A percentile compares a stretch with the other conserved stretches of the same genome.
Conservation (phyloP, 1,284 basidiomycete species). For the Moniliella sp. region DNA sequence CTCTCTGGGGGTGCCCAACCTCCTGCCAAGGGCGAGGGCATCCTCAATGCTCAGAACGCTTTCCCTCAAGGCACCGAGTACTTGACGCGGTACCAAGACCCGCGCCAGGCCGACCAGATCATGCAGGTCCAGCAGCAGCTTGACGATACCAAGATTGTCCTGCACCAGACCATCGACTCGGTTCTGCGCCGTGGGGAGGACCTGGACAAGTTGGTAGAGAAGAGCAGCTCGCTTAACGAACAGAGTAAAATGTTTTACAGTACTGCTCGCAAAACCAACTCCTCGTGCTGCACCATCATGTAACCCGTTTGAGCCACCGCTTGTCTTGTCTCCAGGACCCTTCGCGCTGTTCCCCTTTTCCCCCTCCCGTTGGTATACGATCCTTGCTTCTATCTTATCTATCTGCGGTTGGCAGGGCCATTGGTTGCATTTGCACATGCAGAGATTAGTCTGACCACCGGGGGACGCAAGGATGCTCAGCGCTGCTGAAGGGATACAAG, state of each 20-base stretch:
- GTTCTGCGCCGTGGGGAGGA: slow-evolving; percentile 91
- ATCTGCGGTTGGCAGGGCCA: no score
- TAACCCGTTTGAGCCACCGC: no score
- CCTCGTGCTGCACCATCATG: no score
- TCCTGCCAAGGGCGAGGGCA: slow-evolving; percentile 22
- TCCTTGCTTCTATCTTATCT: no score
- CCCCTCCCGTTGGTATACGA: no score
- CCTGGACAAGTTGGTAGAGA: slow-evolving; percentile 83
- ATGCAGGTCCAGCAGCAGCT: slow-evolving; percentile 95
- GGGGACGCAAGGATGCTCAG: no score
- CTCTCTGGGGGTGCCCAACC: slow-evolving; percentile 17
- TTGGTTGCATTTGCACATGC: no score
- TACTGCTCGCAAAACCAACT: slow-evolving; percentile 1
- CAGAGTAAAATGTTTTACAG: slow-evolving; percentile 62
- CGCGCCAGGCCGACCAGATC: slow-evolving; percentile 87
- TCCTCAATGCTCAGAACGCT: slow-evolving; percentile 15
- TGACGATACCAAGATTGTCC: slow-evolving; percentile 96
- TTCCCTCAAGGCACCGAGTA: slow-evolving; percentile 50
- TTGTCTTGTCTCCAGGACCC: no score
- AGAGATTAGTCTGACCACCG: no score
- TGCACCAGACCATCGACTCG: slow-evolving; percentile 96
- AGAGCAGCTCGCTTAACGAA: slow-evolving; percentile 64
- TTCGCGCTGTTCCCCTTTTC: no score
- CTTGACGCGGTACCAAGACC: slow-evolving; percentile 86
- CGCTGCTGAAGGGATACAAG: no score